Conservation (phyloP, 129 eudicot genomes). For the Glebionis coronaria region DNA sequence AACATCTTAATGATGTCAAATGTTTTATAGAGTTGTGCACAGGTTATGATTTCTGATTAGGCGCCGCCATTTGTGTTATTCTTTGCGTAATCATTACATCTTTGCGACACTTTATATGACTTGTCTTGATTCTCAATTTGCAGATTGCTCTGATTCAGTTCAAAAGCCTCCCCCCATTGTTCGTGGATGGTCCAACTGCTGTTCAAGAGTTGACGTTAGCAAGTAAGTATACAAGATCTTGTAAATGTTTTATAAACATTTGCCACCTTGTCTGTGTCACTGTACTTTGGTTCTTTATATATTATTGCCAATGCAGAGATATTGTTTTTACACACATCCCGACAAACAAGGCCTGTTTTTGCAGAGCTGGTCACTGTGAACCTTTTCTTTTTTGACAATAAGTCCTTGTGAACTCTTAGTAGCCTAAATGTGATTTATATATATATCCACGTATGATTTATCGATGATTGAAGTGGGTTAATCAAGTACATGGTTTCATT, state of each 20-base stretch:
- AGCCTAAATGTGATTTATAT: no score
- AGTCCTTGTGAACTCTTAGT: no score
- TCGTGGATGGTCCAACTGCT: constrained; percentile 73
- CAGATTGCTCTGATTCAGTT: constrained; percentile 73
- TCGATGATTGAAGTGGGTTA: not conserved
- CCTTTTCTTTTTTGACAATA: not conserved
- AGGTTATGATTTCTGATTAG: no score
- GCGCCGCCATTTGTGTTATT: no score
- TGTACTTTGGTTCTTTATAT: constrained; percentile 1
- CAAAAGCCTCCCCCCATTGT: constrained; percentile 83
- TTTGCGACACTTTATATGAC: not conserved
- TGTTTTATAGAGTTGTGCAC: no score
- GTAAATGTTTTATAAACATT: not conserved
- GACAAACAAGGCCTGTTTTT: not conserved
- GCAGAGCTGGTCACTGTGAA: constrained; percentile 1
- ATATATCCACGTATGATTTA: not conserved
- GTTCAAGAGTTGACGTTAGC: constrained; percentile 71
- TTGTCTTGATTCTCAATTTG: constrained; percentile 14
- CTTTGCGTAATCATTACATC: no score
- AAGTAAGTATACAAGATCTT: constrained; percentile 42
- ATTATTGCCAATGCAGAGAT: not conserved
- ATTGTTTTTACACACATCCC: not conserved
- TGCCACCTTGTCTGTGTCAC: not conserved
- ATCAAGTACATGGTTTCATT: not conserved
- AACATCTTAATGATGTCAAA: no score